phyloP scores from a whole-genome alignment of 257 asterid species.

The Solanum sejunctum region DNA sequence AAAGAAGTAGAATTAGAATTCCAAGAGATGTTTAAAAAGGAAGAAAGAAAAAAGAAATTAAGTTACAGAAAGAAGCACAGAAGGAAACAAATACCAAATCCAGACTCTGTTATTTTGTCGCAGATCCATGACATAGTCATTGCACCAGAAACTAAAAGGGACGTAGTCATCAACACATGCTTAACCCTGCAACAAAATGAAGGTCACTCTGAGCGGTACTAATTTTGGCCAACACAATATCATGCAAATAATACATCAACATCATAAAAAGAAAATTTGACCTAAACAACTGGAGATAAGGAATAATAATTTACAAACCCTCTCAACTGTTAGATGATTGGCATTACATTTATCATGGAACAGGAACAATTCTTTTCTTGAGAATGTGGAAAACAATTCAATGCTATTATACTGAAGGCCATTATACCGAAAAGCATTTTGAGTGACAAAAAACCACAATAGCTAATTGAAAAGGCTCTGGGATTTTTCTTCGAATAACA shows the following conservation, averaged over 20 bases:
- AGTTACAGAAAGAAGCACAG: not conserved
- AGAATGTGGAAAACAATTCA: not conserved
- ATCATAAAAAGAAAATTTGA: not conserved
- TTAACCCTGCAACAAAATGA: slow-evolving; percentile 47
- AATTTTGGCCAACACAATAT: not conserved
- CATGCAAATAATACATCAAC: not conserved
- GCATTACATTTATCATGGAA: not conserved
- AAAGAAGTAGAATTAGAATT: not conserved
- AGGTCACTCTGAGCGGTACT: not conserved
- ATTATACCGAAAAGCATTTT: not conserved
- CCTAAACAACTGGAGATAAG: not conserved
- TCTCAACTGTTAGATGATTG: not conserved
- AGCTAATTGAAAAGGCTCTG: not conserved
- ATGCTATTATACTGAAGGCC: not conserved
- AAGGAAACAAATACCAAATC: slow-evolving; percentile 53
- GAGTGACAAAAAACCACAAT: not conserved
- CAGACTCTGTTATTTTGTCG: slow-evolving; percentile 85
- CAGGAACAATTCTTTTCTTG: not conserved
- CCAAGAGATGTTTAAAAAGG: not conserved
- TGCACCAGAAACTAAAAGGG: slow-evolving; percentile 81
- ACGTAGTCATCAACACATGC: slow-evolving; percentile 73
- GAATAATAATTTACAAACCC: not conserved
- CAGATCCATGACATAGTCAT: slow-evolving; percentile 94
- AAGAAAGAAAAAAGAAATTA: not conserved
- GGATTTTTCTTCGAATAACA: not conserved